Percentiles rank a stretch among this genome's conserved stretches.
phyloP scores from a whole-genome alignment of 1,284 basidiomycete species.

The Thecaphora thlaspeos region DNA sequence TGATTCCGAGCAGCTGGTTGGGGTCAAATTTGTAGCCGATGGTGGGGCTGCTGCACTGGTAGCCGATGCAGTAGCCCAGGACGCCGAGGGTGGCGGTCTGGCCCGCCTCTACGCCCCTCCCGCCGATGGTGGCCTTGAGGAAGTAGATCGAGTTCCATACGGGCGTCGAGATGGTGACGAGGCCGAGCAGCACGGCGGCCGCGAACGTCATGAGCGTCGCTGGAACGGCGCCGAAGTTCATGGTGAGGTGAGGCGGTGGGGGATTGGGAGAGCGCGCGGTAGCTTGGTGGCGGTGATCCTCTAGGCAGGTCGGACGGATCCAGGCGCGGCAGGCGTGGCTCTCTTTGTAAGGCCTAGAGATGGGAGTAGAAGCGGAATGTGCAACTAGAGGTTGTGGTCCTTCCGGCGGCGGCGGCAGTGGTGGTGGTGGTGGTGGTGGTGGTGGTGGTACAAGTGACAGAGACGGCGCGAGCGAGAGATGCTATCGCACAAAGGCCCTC shows the following conservation, averaged over 20 bases:
- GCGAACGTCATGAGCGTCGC: conserved; percentile 44
- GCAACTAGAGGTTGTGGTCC: too few relatives aligned
- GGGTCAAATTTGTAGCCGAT: conserved; percentile 48
- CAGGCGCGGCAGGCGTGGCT: too few relatives aligned
- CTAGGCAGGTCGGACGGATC: too few relatives aligned
- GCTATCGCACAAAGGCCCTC: too few relatives aligned
- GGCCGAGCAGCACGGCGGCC: conserved; percentile 41
- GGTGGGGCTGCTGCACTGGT: conserved; percentile 27
- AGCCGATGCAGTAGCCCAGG: conserved; percentile 42
- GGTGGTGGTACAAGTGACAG: too few relatives aligned
- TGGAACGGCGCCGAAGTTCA: conserved; percentile 39
- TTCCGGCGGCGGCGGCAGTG: too few relatives aligned
- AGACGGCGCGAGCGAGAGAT: too few relatives aligned
- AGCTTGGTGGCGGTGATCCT: too few relatives aligned
- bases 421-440: too few relatives aligned
- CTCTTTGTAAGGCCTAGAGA: too few relatives aligned
- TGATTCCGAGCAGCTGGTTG: conserved; percentile 44
- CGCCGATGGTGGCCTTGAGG: conserved; percentile 37
- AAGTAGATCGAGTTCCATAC: conserved; percentile 51
- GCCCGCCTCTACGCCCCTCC: conserved; percentile 23
- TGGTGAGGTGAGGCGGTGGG: conserved; percentile 8
- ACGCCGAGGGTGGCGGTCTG: conserved; percentile 32
- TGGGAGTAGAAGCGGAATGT: too few relatives aligned
- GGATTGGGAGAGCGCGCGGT: too few relatives aligned
- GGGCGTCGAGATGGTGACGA: conserved; percentile 48